Base-by-base conservation (phyloP, 1,284 basidiomycete genomes). In the Cystobasidiaceae sp. region DNA sequence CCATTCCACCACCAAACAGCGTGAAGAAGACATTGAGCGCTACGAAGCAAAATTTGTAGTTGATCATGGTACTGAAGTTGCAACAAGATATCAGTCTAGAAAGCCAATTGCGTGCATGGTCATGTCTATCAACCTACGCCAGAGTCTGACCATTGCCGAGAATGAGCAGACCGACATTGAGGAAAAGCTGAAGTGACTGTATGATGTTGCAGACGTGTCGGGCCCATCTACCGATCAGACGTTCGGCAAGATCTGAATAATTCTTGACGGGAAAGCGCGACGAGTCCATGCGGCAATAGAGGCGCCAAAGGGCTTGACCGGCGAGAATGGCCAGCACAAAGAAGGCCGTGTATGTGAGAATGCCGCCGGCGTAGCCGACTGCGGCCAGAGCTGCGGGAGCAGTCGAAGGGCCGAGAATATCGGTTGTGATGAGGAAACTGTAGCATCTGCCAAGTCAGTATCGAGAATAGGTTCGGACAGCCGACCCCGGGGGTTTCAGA, bases 331-430 rank as follows among this genome's bases (percentile, higher is more conserved):
- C 79, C 37, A 75, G 70, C 23, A 72, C 67, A 70, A 8, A 70
- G 33, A 19, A 68, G n/a, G 44, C 63, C 68, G 66, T 77, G 67
- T 76, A 76, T 7, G 78, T 74, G 25, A 75, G 71, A 67, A 71
- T 74, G 68, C 83, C 83, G 2, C 82, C 82, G 1, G 80, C 82
- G 77, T 82, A 83, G 9, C 84, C 84, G 19, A 85, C 80, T 67
- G 81, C 79, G 11, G 81, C 77, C 60, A 86, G 82, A 1, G 84
- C 82, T 64, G 75, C 86, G 0, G 84, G 83, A 0, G 84, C 81
- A 60, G 83, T 83, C 75, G 84, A 85, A 0, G 85, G 84, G 7
- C 85, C 85, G 21, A 86, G 77, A 44, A 85, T 83, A 69, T 84
- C 82, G 58, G 80, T 78, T 3, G 30, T 32, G 50, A 58, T 57